These are phyloP conservation scores for Sporothrix inflata DNA, from an alignment of 2,329 filamentous ascomycete species.

Conservation along the genomic window DNA sequence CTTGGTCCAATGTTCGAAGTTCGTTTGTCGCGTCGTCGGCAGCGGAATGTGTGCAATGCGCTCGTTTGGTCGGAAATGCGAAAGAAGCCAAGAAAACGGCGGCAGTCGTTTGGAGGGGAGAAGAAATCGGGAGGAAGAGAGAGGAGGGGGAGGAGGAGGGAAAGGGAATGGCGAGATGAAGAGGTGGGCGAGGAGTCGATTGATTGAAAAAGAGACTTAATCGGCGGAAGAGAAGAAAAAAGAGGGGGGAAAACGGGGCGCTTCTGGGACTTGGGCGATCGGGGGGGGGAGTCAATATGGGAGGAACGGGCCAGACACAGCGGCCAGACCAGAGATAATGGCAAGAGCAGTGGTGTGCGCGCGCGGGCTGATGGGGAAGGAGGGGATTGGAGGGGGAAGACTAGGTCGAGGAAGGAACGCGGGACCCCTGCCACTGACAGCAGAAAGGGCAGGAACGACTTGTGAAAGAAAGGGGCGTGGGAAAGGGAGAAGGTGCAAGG, in stretches of 20 bases:
- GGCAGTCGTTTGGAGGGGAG: slow-evolving; percentile 13
- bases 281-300: background rate
- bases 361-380: slow-evolving; percentile 19
- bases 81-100: slow-evolving; percentile 19
- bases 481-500: slow-evolving; percentile 12
- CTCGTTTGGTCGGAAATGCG: slow-evolving; percentile 12
- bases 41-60: background rate
- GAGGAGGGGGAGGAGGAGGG: background rate
- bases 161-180: background rate
- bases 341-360: background rate
- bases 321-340: background rate
- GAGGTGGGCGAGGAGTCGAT: background rate
- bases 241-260: background rate
- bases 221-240: slow-evolving; percentile 12
- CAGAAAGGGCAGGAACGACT: slow-evolving; percentile 21
- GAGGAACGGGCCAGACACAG: background rate
- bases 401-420: slow-evolving; percentile 1
- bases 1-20: background rate
- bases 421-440: slow-evolving; percentile 13
- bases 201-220: slow-evolving; percentile 19
- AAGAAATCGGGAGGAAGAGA: background rate
- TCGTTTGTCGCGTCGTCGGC: slow-evolving; percentile 13
- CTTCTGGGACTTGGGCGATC: slow-evolving; percentile 19
- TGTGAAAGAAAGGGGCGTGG: slow-evolving; percentile 18
- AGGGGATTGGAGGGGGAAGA: slow-evolving; percentile 23